A percentile compares a stretch with the other conserved stretches of the same genome.
These are phyloP conservation scores for Leccinum sublutescens DNA, from an alignment of 768 basidiomycete species.

Conservation along the genomic window DNA sequence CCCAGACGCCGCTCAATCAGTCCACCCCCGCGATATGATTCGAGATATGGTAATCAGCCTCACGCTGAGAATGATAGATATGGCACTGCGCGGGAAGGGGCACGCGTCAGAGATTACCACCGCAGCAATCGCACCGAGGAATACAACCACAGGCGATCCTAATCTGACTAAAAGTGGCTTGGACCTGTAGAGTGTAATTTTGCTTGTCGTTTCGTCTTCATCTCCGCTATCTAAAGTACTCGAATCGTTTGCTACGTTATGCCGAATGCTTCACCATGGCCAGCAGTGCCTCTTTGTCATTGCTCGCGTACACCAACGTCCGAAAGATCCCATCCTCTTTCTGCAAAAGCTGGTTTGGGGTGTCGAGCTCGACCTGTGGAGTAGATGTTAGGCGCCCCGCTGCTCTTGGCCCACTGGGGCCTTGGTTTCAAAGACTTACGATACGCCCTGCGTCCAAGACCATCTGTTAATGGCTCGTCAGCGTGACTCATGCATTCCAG, in stretches of 20 bases:
- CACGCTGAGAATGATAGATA: slow-evolving; percentile 48
- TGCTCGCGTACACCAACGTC: slow-evolving; percentile 5
- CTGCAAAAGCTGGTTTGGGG: slow-evolving; percentile 5
- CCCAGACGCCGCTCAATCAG: slow-evolving; percentile 72
- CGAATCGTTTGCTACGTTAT: slow-evolving; percentile 7
- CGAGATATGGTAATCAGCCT: slow-evolving; percentile 53
- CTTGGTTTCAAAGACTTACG: neutral
- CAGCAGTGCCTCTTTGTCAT: slow-evolving; percentile 4
- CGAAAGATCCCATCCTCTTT: neutral
- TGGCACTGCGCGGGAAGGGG: slow-evolving; percentile 33
- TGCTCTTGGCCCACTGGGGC: neutral
- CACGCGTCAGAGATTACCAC: slow-evolving; percentile 40
- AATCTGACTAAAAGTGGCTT: slow-evolving; percentile 11
- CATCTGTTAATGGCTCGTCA: neutral
- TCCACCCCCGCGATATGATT: slow-evolving; percentile 48
- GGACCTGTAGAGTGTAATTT: slow-evolving; percentile 7
- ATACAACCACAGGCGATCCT: slow-evolving; percentile 29
- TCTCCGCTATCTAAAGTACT: slow-evolving; percentile 9
- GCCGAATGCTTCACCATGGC: slow-evolving; percentile 3
- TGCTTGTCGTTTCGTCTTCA: slow-evolving; percentile 1
- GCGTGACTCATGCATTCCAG: neutral
- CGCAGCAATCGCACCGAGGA: slow-evolving; percentile 35
- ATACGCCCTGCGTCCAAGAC: slow-evolving; percentile 12
- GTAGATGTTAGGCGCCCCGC: neutral
- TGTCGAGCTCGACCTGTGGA: slow-evolving; percentile 6